Evolutionary conservation across 169 alveolate genomes (phyloP), one percentile per base, ranked within the genome.

Genomic region (Plasmodium knowlesi): DNA sequence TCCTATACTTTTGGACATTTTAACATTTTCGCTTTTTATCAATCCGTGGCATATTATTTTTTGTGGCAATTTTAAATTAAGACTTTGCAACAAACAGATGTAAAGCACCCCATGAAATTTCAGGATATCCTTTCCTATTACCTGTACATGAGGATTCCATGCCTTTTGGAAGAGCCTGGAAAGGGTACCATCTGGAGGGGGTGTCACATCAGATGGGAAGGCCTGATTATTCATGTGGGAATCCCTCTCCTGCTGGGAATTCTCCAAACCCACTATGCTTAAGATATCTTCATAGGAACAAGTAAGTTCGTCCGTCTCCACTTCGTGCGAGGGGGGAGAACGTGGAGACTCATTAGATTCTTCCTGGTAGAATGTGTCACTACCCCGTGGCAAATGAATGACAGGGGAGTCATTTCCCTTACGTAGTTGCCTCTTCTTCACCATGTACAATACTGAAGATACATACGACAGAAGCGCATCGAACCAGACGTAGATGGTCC

Each of bases 1-100:
- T 80, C 98, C 98, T 32, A 97, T 71, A 46, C 98, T 96, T 94
- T 98, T 98, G 12, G 99, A 97, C 98, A 98, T 98, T 94, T 98
- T 98, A 50, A 92, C 97, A 71, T 96, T 96, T 22, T 95, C 93
- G 80, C 82, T 82, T 50, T 96, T 71, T 97, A 98, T 92, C 96
- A 98, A 98, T 22, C 98, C 98, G 90, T 98, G 99, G 14, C 94
- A 95, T 14, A 97, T 30, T 25, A 98, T 94, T 83, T 92, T 80
- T 50, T 89, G 80, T 3, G 98, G 98, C 4, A 95, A 79, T 39
- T 96, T 89, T 57, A 95, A n/a, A 19, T 94, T 97, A 6, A 95
- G 83, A 5, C 98, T 95, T 78, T 88, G 82, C 34, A 97, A 85
- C 34, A 98, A 95, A 3, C 98, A 97, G 1, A 98, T 98, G 98